Base-by-base conservation (phyloP, 495 filamentous ascomycete species). In the Xylaria telfairii region DNA sequence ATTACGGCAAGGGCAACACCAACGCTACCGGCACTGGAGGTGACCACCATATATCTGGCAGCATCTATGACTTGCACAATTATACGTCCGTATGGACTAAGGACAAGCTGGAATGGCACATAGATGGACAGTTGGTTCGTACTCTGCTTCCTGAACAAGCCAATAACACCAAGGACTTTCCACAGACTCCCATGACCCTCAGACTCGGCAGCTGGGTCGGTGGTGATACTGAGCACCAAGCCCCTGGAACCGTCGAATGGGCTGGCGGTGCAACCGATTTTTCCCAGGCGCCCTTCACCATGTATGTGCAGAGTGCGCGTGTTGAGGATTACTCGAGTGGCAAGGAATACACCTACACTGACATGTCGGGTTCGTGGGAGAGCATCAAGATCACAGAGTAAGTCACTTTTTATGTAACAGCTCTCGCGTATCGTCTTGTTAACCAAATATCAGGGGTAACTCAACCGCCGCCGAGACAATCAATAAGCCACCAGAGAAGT, bases 141-240 rank as follows among this genome's bases (percentile, higher is more conserved):
- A 90, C 88, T 1, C 84, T 96, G 24, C 83, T 87, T 5, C 87
- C 90, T 34, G 82, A 84, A 44, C 87, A 90, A 59, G 91, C 91
- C 30, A 87, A 90, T 73, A 82, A 85, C 71, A 88, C 89, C 34
- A 81, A 88, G 67, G 81, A 84, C 76, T 97, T 91, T 75, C 94
- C 94, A 4, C 93, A 97, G 76, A 93, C 94, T 0, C 94, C 94
- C 13, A 93, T 93, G 92, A 91, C 89, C 79, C 82, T 97, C 64
- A 92, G 90, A 72, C 81, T 96, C 59, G 94, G 94, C 44, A 90
- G 91, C 72, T 97, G 94, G 94, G 92, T 92, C 69, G 94, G 93
- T 66, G 94, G 94, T 68, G 93, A 96, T 74, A 82, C 90, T 0
- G 82, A 81, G 32, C 10, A 37, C 49, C 88, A 92, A 72, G 73